Evolutionary conservation across 2,329 filamentous ascomycete species (phyloP), one percentile per base, ranked within the genome.

Genomic region (Penicillium psychrosexuale): DNA sequence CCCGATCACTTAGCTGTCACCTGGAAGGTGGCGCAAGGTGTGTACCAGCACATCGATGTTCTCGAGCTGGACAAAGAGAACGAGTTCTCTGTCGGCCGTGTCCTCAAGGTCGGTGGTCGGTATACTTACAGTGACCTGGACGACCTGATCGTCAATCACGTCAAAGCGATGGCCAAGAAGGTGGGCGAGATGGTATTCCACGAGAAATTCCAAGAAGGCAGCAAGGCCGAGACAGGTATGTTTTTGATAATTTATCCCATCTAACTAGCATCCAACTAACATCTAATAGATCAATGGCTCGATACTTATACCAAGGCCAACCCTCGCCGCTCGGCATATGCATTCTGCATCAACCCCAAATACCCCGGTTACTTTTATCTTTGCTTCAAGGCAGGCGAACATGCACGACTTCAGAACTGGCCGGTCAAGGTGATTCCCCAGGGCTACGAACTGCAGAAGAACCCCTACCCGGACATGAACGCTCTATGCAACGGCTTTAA

Each of bases 1-100:
- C 89, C 91, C 55, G 94, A 99, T 72, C 94, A 99, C 77, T 80
- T 99, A 52, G 91, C 93, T 8, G 86, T 99, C 44, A 99, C 94
- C 0, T 99, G 94, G 94, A 99, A 99, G 78, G 92, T 99, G 13
- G 88, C 91, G 1, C 91, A 97, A 71, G 88, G 89, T 56, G 86
- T 97, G n/a, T 99, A 92, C 72, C 92, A 99, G 75, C 94, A 99
- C 73, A 90, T 99, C 61, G 94, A 99, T 73, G 93, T 99, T 33
- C 82, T 99, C 37, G 94, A 99, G 76, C 81, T 99, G 68, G 90
- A 96, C 73, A 99, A 99, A 76, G 91, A 96, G 60, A 97, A 91
- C 59, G 93, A 97, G 71, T 97, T 97, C 72, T 92, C 91, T 0
- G 88, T 97, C 3, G 94, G 94, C 59, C 88, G 87, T 65, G 86